Evolutionary conservation across 257 asterid species (phyloP).

Genomic region (Scutellaria minor): DNA sequence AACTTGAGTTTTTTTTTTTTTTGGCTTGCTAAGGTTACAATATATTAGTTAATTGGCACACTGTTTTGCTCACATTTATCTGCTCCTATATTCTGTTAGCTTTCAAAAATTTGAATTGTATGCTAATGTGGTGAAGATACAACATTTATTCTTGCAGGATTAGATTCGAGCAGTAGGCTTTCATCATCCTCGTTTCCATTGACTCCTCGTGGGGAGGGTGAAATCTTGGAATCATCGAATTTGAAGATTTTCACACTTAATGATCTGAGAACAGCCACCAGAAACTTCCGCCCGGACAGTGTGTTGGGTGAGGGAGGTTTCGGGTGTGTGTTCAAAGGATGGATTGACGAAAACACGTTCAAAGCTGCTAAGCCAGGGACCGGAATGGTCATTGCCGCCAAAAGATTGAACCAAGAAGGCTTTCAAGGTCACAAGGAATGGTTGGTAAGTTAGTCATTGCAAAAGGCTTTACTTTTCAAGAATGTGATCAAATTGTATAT

Average conservation of each 20-base stretch:
- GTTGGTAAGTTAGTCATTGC: conserved; percentile 36
- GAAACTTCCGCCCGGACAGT: conserved; percentile 49
- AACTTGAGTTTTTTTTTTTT: too few relatives aligned
- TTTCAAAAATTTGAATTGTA: neutral
- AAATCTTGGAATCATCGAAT: conserved; percentile 36
- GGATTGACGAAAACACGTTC: conserved; percentile 37
- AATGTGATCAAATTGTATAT: too few relatives aligned
- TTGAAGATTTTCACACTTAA: conserved; percentile 41
- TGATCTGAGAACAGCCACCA: conserved; percentile 43
- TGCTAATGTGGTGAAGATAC: neutral
- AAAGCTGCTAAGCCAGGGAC: conserved; percentile 44
- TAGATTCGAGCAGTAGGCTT: conserved; percentile 23
- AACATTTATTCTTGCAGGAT: conserved; percentile 14
- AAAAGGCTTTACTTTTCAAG: too few relatives aligned
- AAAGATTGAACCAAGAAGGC: conserved; percentile 43
- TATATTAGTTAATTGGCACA: too few relatives aligned
- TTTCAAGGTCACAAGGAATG: conserved; percentile 46
- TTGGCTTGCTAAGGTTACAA: too few relatives aligned
- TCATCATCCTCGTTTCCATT: conserved; percentile 33
- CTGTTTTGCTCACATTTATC: too few relatives aligned
- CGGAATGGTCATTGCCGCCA: conserved; percentile 43
- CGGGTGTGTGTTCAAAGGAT: conserved; percentile 45
- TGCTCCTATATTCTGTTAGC: neutral
- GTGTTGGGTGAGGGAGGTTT: conserved; percentile 49
- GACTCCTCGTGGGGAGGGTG: conserved; percentile 44